Evolutionary conservation across 352 stramenopile species (phyloP), one percentile per base, ranked within the genome.

Genomic region (Globisporangium nagaii): DNA sequence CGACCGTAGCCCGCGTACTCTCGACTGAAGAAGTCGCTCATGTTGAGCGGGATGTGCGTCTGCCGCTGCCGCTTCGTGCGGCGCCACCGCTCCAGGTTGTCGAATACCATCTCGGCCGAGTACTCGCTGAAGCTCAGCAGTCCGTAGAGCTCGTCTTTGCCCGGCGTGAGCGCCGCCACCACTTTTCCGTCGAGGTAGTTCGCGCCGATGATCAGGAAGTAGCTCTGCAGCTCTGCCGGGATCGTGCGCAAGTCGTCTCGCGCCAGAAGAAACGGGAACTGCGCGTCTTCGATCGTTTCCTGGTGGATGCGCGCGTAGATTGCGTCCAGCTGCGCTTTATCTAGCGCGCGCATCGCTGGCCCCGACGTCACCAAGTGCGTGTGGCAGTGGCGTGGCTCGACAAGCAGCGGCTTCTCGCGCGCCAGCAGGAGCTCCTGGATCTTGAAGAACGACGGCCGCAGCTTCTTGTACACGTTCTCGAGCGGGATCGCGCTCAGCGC

Each of bases 131-230:
- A 66, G n/a, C 73, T 63, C 4, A 91, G 46, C 30, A 88, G 24
- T 2, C 78, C 81, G 24, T 70, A 75, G 12, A 89, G 64, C 70
- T 88, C 74, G 6, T 73, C 57, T 35, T 69, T 63, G 37, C 75
- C 78, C 2, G 81, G 81, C 49, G 58, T 73, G 27, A 91, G 65
- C 27, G 72, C 69, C 22, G 68, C 59, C 0, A 64, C 61, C 25
- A 91, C 63, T 46, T 61, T 66, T 12, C 68, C 68, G n/a, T 76
- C 66, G 2, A 86, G 68, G 55, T 75, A 89, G 52, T 89, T 91
- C 24, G 67, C 74, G 15, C 80, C 78, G 5, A 87, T 46, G 13
- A 75, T 51, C 31, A 77, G 72, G 32, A 84, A 88, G 53, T 84
- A 88, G 44, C 60, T 70, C 43, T 70, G 67, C 54, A 66, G 65